Evolutionary conservation across 139 green algal genomes (phyloP), one percentile per base, ranked within the genome.

Genomic region (Nannochloris sp.): DNA sequence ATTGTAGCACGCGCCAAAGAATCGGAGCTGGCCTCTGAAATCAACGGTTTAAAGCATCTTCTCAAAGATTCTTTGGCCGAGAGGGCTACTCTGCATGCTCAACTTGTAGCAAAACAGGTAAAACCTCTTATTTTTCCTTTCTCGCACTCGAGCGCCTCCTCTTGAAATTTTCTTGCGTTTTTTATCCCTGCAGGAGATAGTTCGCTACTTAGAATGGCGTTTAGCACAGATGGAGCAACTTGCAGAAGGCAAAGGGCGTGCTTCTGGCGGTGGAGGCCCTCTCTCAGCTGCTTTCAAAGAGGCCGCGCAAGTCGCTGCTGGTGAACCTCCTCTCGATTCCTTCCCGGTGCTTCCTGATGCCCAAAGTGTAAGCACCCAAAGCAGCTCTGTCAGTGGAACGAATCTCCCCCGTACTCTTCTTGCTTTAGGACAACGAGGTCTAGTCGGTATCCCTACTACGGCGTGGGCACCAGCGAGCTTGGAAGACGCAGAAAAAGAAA

Each of bases 71-170:
- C 31, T 39, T 3, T 51, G 19, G 42, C 42, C 30, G 6, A 6
- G 63, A 59, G 29, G 27, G 38, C 33, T 8, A n/a, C 23, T 19
- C 48, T 70, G 48, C 63, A 25, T 38, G 24, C 35, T 29, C 32
- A 64, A 54, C 63, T 70, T 30, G 32, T 33, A 1, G 48, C 19
- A 36, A 62, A 62, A 54, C 47, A 70, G 63, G 63, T 46, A 23
- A 12, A 51, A 51, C 42, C 19, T 27, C 42, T 51, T 51, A 51
- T 51, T 27, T 19, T 51, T 27, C 19, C 42, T 51, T 51, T 7
- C 7, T 4, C 6, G 53, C 6, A 27, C 54, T 33, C n/a, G 6
- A 8, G 6, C 24, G n/a, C n/a, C n/a, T n/a, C n/a, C n/a, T n/a
- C n/a, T n/a, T n/a, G n/a, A n/a, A n/a, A 61, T 46, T 3, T 44